phyloP scores from a whole-genome alignment of 352 stramenopile species.

The Globisporangium lucens region DNA sequence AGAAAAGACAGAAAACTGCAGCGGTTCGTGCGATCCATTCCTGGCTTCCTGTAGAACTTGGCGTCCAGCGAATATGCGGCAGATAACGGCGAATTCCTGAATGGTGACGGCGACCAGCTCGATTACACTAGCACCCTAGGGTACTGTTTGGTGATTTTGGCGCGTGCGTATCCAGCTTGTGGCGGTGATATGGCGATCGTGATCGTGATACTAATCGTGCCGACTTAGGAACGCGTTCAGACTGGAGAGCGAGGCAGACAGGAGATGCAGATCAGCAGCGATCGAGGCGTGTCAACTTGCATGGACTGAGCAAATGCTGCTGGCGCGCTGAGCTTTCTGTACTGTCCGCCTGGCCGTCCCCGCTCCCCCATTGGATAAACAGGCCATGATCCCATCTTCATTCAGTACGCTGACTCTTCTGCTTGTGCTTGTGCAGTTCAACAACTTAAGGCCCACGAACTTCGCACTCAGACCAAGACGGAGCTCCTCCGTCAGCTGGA shows the following conservation, averaged over 20 bases:
- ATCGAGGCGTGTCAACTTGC: background rate
- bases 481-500: slow-evolving; percentile 98
- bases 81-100: background rate
- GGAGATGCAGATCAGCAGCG: background rate
- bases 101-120: background rate
- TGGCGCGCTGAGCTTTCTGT: background rate
- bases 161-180: background rate
- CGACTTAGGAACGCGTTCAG: slow-evolving; percentile 1
- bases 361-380: background rate
- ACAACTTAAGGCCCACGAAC: slow-evolving; percentile 97
- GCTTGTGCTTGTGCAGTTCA: slow-evolving; percentile 46
- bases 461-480: slow-evolving; percentile 96
- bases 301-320: background rate
- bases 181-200: background rate
- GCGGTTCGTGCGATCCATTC: background rate
- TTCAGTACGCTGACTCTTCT: background rate
- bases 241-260: background rate
- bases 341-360: background rate
- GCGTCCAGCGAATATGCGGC: background rate
- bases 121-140: no score
- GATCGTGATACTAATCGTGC: background rate
- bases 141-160: background rate
- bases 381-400: background rate
- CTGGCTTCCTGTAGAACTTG: background rate
- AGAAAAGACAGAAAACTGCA: background rate